Base-by-base conservation (phyloP, 768 basidiomycete genomes). In the Tylopilus balloui region DNA sequence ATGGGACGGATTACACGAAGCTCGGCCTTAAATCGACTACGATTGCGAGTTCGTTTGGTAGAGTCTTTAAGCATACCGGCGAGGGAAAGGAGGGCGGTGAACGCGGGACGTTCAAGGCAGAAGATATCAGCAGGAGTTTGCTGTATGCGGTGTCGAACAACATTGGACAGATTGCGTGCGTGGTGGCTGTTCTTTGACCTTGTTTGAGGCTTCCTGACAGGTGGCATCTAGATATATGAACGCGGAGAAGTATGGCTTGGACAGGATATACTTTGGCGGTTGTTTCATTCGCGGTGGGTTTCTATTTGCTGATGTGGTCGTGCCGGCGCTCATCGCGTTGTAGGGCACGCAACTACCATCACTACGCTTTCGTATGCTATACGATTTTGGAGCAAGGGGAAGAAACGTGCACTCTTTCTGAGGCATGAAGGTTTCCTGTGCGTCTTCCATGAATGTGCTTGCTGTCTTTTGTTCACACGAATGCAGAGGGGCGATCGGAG, bases 111-210 rank as follows among this genome's bases (percentile, higher is more conserved):
- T 96, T 95, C 69, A 82, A 78, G 19, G 79, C 92, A 4, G 92
- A 97, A 70, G 96, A 99, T 63, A 93, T 99, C 64, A 91, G 89
- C 67, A 84, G 84, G 67, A 93, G 91, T 69, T 71, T 99, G 66
- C 76, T 99, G 27, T 98, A 97, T 67, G 95, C 94, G 14, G 81
- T 99, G 53, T 94, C 91, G 60, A 99, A 99, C 72, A 99, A 99
- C 69, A 99, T 99, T 58, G 96, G 96, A 14, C 96, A 99, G 70
- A 97, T 99, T 72, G 96, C 96, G 95, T 99, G 69, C 67, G 93
- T 34, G 34, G 37, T 46, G 44, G 39, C 45, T 50, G 45, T 61
- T 45, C 46, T 20, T 46, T 42, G 45, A 36, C 27, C 9, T 36
- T 15, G 21, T 2, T 41, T 15, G 28, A 25, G 9, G 37, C 43